A percentile compares a stretch with the other conserved stretches of the same genome.
phyloP scores from a whole-genome alignment of 1,139 yeast genomes.

The Kodamaea derodonti region DNA sequence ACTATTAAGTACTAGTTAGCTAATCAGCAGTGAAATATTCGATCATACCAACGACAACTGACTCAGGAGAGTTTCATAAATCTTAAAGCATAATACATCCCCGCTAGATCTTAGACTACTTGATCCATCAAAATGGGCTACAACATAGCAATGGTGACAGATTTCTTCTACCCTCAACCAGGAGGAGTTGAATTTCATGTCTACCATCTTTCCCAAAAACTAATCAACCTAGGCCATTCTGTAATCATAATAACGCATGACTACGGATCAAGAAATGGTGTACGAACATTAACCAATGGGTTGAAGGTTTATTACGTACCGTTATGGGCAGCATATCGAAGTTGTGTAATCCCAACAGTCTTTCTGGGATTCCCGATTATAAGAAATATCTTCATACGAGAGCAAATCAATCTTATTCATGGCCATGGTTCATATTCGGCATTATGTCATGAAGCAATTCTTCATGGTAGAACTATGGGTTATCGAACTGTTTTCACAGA shows the following conservation, averaged over 20 bases:
- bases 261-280: conserved; percentile 77
- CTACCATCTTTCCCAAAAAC: conserved; percentile 72
- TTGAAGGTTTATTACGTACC: conserved; percentile 92
- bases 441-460: conserved; percentile 82
- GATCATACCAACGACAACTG: too few relatives aligned
- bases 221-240: conserved; percentile 81
- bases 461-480: conserved; percentile 94
- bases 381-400: conserved; percentile 81
- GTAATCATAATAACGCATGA: conserved; percentile 91
- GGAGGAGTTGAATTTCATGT: conserved; percentile 98
- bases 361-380: conserved; percentile 84
- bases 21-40: too few relatives aligned
- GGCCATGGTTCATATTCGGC: conserved; percentile 92
- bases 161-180: conserved; percentile 96
- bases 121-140: conserved; percentile 21
- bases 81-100: too few relatives aligned
- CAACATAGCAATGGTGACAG: conserved; percentile 81
- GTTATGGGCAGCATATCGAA: conserved; percentile 70
- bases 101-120: too few relatives aligned
- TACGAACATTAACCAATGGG: conserved; percentile 82
- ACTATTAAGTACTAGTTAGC: too few relatives aligned
- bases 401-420: conserved; percentile 82
- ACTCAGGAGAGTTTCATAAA: too few relatives aligned
- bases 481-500: conserved; percentile 89
- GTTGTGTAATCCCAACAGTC: conserved; percentile 84